Base-by-base conservation (phyloP, 139 green algal species). In the Limnomonas spitsbergensis region DNA sequence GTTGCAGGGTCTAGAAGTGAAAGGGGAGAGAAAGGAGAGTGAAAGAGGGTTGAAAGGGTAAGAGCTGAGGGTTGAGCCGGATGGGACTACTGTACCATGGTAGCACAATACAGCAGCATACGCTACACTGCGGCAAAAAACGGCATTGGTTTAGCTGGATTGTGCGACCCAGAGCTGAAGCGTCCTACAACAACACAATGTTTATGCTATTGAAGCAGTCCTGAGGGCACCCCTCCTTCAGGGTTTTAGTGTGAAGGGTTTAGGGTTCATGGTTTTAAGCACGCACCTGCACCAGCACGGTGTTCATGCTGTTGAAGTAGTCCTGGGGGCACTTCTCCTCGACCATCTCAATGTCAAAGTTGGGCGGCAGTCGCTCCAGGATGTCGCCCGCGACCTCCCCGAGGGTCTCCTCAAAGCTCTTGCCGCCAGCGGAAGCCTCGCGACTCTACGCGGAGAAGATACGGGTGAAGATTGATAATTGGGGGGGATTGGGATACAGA, bases 301-400 rank as follows among this genome's bases (percentile, higher is more conserved):
- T 94, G 84, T 95, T 95, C 85, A 95, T 95, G 53, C 73, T 88
- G 76, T 95, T 90, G 82, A 88, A 86, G 89, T 95, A 95, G 79
- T 88, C 84, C 54, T 93, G 87, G 0, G 91, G 89, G 86, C 90
- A 94, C 7, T 79, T 73, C 36, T 40, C 6, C 69, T 87, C 75
- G 38, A 92, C 90, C 2, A 78, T 81, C 71, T 95, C 90, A 9
- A 90, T 74, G 86, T 93, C 87, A 69, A 93, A 93, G 66, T 85
- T 81, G 31, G 81, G 53, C 3, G 89, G 89, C 81, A 95, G 81
- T 0, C 79, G 77, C 14, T 69, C 80, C 35, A 94, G 75, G 66
- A 90, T 84, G 29, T 93, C 88, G 27, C 77, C 67, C 14, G 88
- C 84, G 39, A 92, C 81, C n/a, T 70, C 76, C 27, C 76, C 83